Base-by-base conservation (phyloP, 2,329 filamentous ascomycete genomes). In the Pseudovirgaria hyperparasitica region DNA sequence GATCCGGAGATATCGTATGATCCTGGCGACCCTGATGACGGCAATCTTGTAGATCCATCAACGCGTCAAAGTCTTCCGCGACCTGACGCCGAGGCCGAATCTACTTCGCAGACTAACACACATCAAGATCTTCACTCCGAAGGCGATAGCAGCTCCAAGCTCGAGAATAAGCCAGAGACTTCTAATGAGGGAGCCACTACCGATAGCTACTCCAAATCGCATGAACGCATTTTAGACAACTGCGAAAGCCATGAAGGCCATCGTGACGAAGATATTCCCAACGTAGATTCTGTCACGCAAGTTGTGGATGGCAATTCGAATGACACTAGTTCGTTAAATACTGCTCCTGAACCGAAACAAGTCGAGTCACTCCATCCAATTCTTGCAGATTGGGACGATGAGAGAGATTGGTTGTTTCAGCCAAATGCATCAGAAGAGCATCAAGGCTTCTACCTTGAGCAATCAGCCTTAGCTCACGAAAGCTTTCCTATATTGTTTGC, bases 391-490 rank as follows among this genome's bases (percentile, higher is more conserved):
- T 58, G 64, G 33, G 63, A 61, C 9, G 57, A 55, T 26, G 63
- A 70, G n/a, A 12, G 9, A 29, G 70, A 73, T 34, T 67, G 63
- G 9, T 47, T 76, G 6, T 76, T 76, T 39, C 67, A 69, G 19
- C 68, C 66, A 3, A 54, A 55, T 13, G 60, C 62, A 33, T 57
- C 60, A 30, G 63, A 69, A 29, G 57, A 63, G 16, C 60, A 67
- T 5, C 60, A 68, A 35, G 62, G 60, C 1, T 73, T 62, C 34
- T 67, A 76, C 22, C 53, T 76, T 13, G 58, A 65, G 36, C 65
- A 76, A 39, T 58, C 65, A 34, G 57, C 57, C 16, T 46, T 76
- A 21, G 62, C 62, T n/a, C 59, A 63, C 35, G 56, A 63, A 25
- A 58, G 57, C 25, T 50, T 79, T 16, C 53, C 54, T 28, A 58